A percentile compares a stretch with the other conserved stretches of the same genome.
Evolutionary conservation across 2,329 filamentous ascomycete genomes (phyloP).

Genomic region (Colletotrichum plurivorum): DNA sequence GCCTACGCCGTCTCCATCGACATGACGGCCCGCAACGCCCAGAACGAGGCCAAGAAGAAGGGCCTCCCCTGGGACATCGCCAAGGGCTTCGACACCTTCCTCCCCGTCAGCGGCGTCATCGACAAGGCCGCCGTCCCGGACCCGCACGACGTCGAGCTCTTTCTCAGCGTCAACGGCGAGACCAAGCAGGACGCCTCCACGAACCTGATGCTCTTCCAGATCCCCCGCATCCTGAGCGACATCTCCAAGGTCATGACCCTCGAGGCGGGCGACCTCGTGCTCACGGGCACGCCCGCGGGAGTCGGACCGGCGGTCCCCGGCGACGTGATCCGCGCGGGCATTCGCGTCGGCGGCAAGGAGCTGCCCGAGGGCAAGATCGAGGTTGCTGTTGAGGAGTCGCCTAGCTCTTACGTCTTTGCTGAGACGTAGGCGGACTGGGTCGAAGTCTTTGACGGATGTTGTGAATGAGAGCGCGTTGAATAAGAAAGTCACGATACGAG

Average conservation of each 20-base stretch:
- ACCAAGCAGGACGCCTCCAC: conserved; percentile 88
- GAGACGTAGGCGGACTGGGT: conserved; percentile 69
- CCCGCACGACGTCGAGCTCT: conserved; percentile 90
- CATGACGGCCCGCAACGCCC: conserved; percentile 96
- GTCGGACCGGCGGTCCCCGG: conserved; percentile 89
- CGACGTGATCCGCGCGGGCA: conserved; percentile 87
- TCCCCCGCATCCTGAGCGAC: conserved; percentile 89
- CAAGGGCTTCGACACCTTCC: conserved; percentile 98
- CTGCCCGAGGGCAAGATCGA: conserved; percentile 88
- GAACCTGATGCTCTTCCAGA: conserved; percentile 93
- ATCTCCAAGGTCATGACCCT: conserved; percentile 97
- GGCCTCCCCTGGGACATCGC: conserved; percentile 96
- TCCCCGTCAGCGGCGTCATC: conserved; percentile 87
- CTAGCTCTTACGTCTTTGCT: conserved; percentile 81
- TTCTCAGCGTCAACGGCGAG: conserved; percentile 85
- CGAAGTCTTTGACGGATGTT: background rate
- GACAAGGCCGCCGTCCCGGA: conserved; percentile 84
- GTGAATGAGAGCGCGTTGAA: too few species aligned
- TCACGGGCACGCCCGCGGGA: conserved; percentile 98
- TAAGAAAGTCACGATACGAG: background rate
- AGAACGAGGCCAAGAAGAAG: conserved; percentile 97
- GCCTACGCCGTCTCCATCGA: conserved; percentile 94
- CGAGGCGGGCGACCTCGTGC: conserved; percentile 89
- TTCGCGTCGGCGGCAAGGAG: conserved; percentile 85
- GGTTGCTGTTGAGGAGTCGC: conserved; percentile 85